Base-by-base conservation (phyloP, 345 rosid species). In the Citrus inodora region DNA sequence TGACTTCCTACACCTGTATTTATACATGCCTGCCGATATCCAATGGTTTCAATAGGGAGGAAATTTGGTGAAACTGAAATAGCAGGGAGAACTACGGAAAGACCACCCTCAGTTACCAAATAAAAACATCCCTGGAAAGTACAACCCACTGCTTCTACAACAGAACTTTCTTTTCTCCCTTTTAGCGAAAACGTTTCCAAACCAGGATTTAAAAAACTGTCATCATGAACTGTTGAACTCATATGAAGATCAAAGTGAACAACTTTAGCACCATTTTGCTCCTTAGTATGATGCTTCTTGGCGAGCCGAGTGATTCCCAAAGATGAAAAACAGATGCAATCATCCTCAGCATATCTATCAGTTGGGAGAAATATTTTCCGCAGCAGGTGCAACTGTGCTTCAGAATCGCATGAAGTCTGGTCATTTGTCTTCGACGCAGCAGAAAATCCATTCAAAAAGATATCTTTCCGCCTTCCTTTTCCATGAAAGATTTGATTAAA, bases 81-180 rank as follows among this genome's bases (percentile, higher is more conserved):
- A 71, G 94, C 82, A 51, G 99, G 98, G 80, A 96, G 98, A 87
- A 89, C 92, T 71, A 94, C 95, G 7, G 98, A 91, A 82, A 96
- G 86, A 75, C 97, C 99, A 78, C 71, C 80, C 81, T 87, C 79
- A 77, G 94, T 94, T 79, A 96, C 97, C 87, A 96, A 75, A 87
- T 92, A 96, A 66, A 96, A 80, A 85, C 84, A 88, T 21, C 98
- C 98, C 82, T 91, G 97, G 87, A 90, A 96, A 79, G 84, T 87
- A 77, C 99, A 92, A 76, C 93, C 99, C 83, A 96, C 87, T 79
- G 90, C 91, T 82, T 89, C 92, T 81, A 83, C 94, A 81, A 86
- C 76, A 74, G 76, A 76, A 82, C 80, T 76, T 73, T 89, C 91
- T 82, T 85, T 77, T 74, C 81, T 86, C 68, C 88, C 91, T 55